phyloP scores from a whole-genome alignment of 2,329 filamentous ascomycete species.

The Massarina eburnea region DNA sequence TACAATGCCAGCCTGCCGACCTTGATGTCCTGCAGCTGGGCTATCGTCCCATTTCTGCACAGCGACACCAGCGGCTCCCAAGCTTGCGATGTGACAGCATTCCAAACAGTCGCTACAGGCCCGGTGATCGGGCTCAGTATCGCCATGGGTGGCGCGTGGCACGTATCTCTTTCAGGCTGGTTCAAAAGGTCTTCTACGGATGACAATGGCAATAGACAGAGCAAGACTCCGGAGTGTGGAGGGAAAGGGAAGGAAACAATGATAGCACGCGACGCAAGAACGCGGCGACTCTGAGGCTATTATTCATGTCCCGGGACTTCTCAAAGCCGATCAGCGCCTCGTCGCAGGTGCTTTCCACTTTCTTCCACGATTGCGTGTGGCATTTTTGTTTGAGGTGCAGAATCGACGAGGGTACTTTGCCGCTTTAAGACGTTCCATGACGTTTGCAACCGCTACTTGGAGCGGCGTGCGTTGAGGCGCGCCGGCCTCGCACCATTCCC shows the following conservation, averaged over 20 bases:
- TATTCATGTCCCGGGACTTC: slow-evolving; percentile 11
- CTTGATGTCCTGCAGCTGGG: slow-evolving; percentile 49
- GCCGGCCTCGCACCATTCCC: background rate
- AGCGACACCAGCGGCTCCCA: slow-evolving; percentile 52
- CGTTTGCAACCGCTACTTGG: slow-evolving; percentile 21
- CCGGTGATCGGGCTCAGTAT: slow-evolving; percentile 41
- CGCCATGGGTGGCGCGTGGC: slow-evolving; percentile 24
- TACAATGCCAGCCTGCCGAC: slow-evolving; percentile 50
- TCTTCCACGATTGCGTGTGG: slow-evolving; percentile 25
- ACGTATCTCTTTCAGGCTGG: background rate
- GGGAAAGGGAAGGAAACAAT: slow-evolving; percentile 2
- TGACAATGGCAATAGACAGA: background rate
- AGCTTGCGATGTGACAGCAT: slow-evolving; percentile 48
- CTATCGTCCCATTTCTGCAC: slow-evolving; percentile 49
- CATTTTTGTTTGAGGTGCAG: slow-evolving; percentile 34
- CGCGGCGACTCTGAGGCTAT: slow-evolving; percentile 1
- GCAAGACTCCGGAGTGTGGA: slow-evolving; percentile 1
- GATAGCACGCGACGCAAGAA: background rate
- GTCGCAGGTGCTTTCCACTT: slow-evolving; percentile 7
- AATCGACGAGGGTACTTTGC: slow-evolving; percentile 34
- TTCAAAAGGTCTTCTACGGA: background rate
- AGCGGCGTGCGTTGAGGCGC: background rate
- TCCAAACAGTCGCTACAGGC: slow-evolving; percentile 44
- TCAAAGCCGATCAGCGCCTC: slow-evolving; percentile 7
- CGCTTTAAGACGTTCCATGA: slow-evolving; percentile 39